Evolutionary conservation across 1,284 basidiomycete species (phyloP).

Genomic region (Polyporus tsugae): DNA sequence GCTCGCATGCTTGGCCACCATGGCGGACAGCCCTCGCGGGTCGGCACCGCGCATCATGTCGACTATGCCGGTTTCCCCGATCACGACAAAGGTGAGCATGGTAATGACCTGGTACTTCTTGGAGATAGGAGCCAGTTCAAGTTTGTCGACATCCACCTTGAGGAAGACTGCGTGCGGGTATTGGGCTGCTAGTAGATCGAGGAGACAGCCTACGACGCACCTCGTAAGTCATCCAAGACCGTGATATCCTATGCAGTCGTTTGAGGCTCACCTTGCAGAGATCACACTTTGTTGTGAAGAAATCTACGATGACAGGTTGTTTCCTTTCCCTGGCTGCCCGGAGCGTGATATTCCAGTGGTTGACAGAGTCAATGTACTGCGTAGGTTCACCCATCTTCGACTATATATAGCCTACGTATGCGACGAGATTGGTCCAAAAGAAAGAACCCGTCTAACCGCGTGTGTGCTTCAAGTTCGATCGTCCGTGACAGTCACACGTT

Average conservation of each 20-base stretch:
- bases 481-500: no score
- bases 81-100: conserved; percentile 22
- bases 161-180: conserved; percentile 18
- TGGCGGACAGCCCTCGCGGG: conserved; percentile 8
- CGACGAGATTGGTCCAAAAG: background rate
- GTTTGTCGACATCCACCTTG: conserved; percentile 21
- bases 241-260: conserved; percentile 28
- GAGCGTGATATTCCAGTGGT: conserved; percentile 22
- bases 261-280: conserved; percentile 13
- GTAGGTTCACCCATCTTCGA: conserved; percentile 12
- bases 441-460: background rate
- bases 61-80: conserved; percentile 12
- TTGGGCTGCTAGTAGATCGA: conserved; percentile 18
- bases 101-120: conserved; percentile 20
- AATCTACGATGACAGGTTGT: conserved; percentile 21
- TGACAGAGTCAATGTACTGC: conserved; percentile 18
- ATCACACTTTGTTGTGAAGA: conserved; percentile 24
- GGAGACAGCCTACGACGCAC: conserved; percentile 1
- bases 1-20: conserved; percentile 17
- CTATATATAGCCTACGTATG: background rate
- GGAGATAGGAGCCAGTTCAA: conserved; percentile 13
- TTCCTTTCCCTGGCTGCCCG: conserved; percentile 18
- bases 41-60: conserved; percentile 19
- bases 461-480: no score
- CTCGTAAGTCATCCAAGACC: background rate